Evolutionary conservation across 257 asterid species (phyloP).

Genomic region (Rhazya stricta): DNA sequence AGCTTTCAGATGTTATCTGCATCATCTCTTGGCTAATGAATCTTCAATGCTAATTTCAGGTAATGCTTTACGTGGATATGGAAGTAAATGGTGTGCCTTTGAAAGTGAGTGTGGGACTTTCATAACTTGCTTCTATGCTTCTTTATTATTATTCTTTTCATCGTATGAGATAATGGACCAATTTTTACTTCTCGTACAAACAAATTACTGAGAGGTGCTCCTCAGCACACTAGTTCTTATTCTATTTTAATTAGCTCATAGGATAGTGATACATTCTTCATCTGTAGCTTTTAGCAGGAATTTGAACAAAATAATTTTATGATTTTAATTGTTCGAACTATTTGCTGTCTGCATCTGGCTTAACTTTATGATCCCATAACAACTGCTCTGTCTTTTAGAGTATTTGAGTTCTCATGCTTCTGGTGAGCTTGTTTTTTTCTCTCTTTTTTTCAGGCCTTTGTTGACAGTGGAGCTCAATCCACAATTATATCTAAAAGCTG

Average conservation of each 20-base stretch:
- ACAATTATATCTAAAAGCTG: constrained; percentile 95
- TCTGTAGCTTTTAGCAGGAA: not conserved
- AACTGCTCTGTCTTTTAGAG: not conserved
- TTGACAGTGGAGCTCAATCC: constrained; percentile 99
- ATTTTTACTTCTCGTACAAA: not conserved
- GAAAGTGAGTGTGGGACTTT: constrained; percentile 45
- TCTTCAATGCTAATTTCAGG: constrained; percentile 39
- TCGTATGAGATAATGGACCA: not conserved
- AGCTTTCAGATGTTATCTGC: not conserved
- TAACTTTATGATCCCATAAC: not conserved
- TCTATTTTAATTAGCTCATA: constrained; percentile 3
- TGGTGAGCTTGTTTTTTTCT: not conserved
- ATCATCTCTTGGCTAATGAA: not conserved
- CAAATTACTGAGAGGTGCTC: not conserved
- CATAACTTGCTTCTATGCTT: constrained; percentile 9
- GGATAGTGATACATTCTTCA: not conserved
- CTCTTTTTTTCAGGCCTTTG: constrained; percentile 73
- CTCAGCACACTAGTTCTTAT: not conserved
- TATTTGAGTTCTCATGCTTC: not conserved
- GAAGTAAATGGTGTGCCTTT: constrained; percentile 94
- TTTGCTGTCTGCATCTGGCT: not conserved
- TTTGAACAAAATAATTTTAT: not conserved
- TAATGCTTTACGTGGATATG: constrained; percentile 98
- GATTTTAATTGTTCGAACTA: not conserved
- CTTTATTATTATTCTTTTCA: constrained; percentile 8